phyloP scores from a whole-genome alignment of 257 asterid species.

The Oldenlandia corymbosa region DNA sequence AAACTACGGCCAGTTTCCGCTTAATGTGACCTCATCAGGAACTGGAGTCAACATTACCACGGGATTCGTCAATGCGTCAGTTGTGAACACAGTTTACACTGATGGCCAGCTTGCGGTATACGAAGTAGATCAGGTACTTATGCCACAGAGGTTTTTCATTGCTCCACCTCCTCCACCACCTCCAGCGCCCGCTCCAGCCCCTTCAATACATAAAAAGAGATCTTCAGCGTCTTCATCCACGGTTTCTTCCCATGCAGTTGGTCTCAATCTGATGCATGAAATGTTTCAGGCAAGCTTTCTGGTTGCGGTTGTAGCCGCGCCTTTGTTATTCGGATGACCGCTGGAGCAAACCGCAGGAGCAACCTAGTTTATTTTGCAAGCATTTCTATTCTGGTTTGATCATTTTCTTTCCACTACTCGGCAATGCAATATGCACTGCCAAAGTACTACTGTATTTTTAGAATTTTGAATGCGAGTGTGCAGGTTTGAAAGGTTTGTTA shows the following conservation, averaged over 20 bases:
- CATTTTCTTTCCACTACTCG: neutral
- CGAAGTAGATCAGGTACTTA: slow-evolving; percentile 44
- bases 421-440: no score
- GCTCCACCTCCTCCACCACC: slow-evolving; percentile 40
- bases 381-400: neutral
- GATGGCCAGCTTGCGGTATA: slow-evolving; percentile 48
- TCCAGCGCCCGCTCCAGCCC: slow-evolving; percentile 51
- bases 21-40: slow-evolving; percentile 44
- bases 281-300: slow-evolving; percentile 11
- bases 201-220: slow-evolving; percentile 26
- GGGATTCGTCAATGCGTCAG: slow-evolving; percentile 42
- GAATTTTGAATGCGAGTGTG: neutral
- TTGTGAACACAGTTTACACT: slow-evolving; percentile 31
- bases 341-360: neutral
- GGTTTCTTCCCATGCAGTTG: slow-evolving; percentile 33
- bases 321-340: slow-evolving; percentile 1
- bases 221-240: slow-evolving; percentile 10
- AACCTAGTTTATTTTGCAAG: neutral
- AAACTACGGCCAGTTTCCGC: slow-evolving; percentile 22
- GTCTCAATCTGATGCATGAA: slow-evolving; percentile 1
- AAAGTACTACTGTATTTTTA: no score
- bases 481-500: neutral
- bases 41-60: slow-evolving; percentile 40
- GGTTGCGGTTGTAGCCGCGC: slow-evolving; percentile 12
- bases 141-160: slow-evolving; percentile 38